These are phyloP conservation scores for Aspergillus ochraceoroseus DNA, from an alignment of 2,329 filamentous ascomycete species.

Conservation along the genomic window DNA sequence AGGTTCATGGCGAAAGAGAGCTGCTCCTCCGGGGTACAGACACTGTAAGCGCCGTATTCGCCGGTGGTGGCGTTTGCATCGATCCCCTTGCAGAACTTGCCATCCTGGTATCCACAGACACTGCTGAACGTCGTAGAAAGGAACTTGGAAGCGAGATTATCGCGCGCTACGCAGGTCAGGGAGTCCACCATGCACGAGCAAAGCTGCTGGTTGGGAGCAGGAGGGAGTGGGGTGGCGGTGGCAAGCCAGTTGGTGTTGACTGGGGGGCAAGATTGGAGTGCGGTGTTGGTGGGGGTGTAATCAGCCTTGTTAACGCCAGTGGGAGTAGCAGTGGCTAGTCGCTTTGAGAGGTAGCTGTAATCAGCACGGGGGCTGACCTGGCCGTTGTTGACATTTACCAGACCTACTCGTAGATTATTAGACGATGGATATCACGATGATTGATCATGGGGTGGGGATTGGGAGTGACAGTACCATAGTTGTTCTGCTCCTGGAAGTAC, in stretches of 20 bases:
- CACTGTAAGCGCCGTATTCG: slow-evolving; percentile 44
- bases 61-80: slow-evolving; percentile 38
- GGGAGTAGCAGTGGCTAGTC: slow-evolving; percentile 63
- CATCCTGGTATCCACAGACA: slow-evolving; percentile 37
- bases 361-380: slow-evolving; percentile 64
- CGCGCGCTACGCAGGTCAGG: slow-evolving; percentile 62
- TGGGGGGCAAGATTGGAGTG: slow-evolving; percentile 64
- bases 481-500: slow-evolving; percentile 86
- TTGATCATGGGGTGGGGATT: no score
- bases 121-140: slow-evolving; percentile 64
- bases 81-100: slow-evolving; percentile 39
- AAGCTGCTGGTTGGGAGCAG: slow-evolving; percentile 68
- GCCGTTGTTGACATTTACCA: slow-evolving; percentile 58
- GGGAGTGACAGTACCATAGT: no score
- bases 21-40: slow-evolving; percentile 40
- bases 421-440: no score
- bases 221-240: slow-evolving; percentile 62
- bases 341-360: slow-evolving; percentile 64
- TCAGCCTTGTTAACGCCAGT: slow-evolving; percentile 57
- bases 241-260: slow-evolving; percentile 63
- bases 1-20: slow-evolving; percentile 43
- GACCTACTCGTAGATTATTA: slow-evolving; percentile 53
- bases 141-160: slow-evolving; percentile 52
- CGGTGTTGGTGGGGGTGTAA: slow-evolving; percentile 69
- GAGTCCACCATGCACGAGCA: slow-evolving; percentile 79